Evolutionary conservation across 169 alveolate species (phyloP).

Genomic region (Plasmodium gonderi): DNA sequence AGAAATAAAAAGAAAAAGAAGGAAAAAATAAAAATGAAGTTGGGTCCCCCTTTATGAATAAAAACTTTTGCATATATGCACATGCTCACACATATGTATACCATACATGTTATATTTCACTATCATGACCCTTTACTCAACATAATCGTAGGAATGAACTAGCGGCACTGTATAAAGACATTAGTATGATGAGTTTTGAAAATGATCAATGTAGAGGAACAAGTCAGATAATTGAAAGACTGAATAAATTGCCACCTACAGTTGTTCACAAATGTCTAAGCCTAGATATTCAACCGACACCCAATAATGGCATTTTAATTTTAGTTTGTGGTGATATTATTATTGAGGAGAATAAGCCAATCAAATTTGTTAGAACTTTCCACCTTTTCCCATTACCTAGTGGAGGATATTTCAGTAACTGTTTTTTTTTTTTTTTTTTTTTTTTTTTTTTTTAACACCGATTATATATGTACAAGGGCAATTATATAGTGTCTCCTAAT

Average conservation of each 20-base stretch:
- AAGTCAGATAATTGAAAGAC: constrained; percentile 57
- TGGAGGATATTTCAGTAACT: constrained; percentile 79
- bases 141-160: constrained; percentile 65
- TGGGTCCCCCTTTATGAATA: not conserved
- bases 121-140: not conserved
- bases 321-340: constrained; percentile 85
- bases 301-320: constrained; percentile 84
- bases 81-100: not conserved
- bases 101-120: not conserved
- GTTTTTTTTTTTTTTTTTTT: not conserved
- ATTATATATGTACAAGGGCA: not conserved
- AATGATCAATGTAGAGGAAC: constrained; percentile 74
- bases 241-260: constrained; percentile 71
- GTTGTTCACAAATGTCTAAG: constrained; percentile 82
- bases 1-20: not conserved
- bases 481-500: not conserved
- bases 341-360: constrained; percentile 87
- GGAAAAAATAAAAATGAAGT: not conserved
- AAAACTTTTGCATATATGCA: not conserved
- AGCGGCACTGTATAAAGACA: constrained; percentile 65
- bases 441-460: not conserved
- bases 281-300: constrained; percentile 87
- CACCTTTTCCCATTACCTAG: constrained; percentile 84
- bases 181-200: constrained; percentile 74
- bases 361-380: constrained; percentile 85